These are phyloP conservation scores for Triticum aestivum DNA, from an alignment of 176 grass and related monocot genomes.

Conservation along the genomic window DNA sequence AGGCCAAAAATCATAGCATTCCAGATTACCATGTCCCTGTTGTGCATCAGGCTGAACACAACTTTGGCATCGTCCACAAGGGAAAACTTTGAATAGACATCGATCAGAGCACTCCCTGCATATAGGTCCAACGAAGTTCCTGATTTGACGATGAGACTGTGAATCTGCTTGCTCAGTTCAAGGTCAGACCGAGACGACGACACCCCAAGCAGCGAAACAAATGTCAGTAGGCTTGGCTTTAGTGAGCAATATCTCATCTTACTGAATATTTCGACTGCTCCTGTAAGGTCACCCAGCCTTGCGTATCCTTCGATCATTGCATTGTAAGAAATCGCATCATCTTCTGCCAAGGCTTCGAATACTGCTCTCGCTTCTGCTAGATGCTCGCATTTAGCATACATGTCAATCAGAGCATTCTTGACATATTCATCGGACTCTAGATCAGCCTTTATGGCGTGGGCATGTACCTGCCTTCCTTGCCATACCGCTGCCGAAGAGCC, in stretches of 20 bases:
- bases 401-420: constrained; percentile 75
- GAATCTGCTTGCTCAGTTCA: constrained; percentile 71
- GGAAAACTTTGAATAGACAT: constrained; percentile 76
- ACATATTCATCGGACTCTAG: constrained; percentile 61
- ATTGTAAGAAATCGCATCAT: constrained; percentile 67
- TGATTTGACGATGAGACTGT: constrained; percentile 61
- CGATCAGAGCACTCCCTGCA: constrained; percentile 65
- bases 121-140: constrained; percentile 54
- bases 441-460: constrained; percentile 58
- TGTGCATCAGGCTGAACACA: constrained; percentile 54
- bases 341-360: constrained; percentile 56
- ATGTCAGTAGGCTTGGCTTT: constrained; percentile 55
- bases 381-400: constrained; percentile 72
- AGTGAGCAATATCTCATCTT: constrained; percentile 61
- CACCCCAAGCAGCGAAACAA: constrained; percentile 65
- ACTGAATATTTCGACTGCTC: constrained; percentile 48
- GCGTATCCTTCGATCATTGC: constrained; percentile 85
- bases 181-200: constrained; percentile 51
- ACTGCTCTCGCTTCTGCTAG: constrained; percentile 50
- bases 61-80: constrained; percentile 59
- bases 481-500: constrained; percentile 44
- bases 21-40: constrained; percentile 64
- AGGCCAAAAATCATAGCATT: constrained; percentile 86
- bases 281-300: constrained; percentile 47
- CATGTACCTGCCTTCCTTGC: constrained; percentile 77